Evolutionary conservation across 2,329 filamentous ascomycete species (phyloP).

Genomic region (Herpotrichia juniperi): DNA sequence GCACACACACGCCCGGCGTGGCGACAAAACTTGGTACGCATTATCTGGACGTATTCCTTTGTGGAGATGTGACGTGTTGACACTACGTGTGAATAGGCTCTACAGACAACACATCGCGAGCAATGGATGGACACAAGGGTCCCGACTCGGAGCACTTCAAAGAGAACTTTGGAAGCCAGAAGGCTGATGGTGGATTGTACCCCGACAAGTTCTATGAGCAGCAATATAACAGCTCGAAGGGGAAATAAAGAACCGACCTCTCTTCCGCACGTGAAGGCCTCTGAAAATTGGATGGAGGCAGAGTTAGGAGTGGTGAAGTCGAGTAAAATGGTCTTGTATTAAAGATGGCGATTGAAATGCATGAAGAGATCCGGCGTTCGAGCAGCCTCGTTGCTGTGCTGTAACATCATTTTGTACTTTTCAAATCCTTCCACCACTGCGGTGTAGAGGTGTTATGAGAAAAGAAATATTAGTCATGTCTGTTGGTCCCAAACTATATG

Average conservation of each 20-base stretch:
- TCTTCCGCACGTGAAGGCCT: not conserved
- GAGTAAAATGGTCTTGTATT: no score
- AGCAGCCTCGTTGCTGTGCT: not conserved
- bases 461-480: no score
- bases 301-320: no score
- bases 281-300: no score
- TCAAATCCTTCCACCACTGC: no score
- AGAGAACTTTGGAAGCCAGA: slow-evolving; percentile 31
- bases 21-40: slow-evolving; percentile 34
- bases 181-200: slow-evolving; percentile 31
- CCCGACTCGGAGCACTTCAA: slow-evolving; percentile 35
- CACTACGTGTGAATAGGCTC: no score
- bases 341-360: not conserved
- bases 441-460: no score
- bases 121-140: slow-evolving; percentile 31
- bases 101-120: slow-evolving; percentile 20
- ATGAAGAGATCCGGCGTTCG: not conserved
- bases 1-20: slow-evolving; percentile 37
- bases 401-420: not conserved
- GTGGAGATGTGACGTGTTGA: no score
- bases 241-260: slow-evolving; percentile 30
- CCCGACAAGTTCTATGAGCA: slow-evolving; percentile 40
- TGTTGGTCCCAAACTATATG: no score
- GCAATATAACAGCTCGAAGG: slow-evolving; percentile 39
- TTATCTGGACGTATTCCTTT: no score